Base-by-base conservation (phyloP, 371 early-diverging fungal genomes). In the Rhizopus delemar region DNA sequence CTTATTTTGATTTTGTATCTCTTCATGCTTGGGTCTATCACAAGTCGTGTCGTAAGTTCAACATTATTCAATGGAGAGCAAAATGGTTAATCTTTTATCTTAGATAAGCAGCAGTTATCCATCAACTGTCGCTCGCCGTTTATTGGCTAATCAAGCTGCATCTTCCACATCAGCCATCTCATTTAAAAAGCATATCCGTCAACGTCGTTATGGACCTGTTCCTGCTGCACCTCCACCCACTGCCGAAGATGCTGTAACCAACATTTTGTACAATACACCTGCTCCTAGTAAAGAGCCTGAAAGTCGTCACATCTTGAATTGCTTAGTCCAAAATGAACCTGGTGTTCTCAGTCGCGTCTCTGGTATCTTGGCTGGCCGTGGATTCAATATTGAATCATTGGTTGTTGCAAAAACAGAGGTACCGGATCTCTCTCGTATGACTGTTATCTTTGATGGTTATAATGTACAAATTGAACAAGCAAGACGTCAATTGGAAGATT, bases 341-440 rank as follows among this genome's bases (percentile, higher is more conserved):
- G 98, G 98, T 54, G 96, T 98, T 9, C 78, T 98, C 46, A 90
- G 93, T 52, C 86, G 96, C 60, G 88, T 95, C 12, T 90, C 92
- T 6, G 93, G 98, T 15, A 90, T 94, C 59, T 75, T 98, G 66
- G 97, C 98, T n/a, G 97, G 89, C 36, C 84, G 98, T 53, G 94
- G 95, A 2, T 96, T 96, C 78, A 98, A 96, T 73, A 98, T 98
- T 73, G 96, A 98, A 69, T 92, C 94, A 8, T 73, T 98, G 28
- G 96, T 98, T 5, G 96, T 94, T 8, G 90, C 93, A 56, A 91
- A 91, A 60, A 98, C 98, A 11, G 96, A 98, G 68, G 95, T 96
- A 4, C 85, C 87, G 4, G 96, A 95, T 60, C 81, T 98, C 53
- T 85, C 86, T 57, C 86, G 98, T 51, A 96, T 98, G 96, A 98